Evolutionary conservation across 352 stramenopile species (phyloP), one percentile per base, ranked within the genome.

Genomic region (Pythium biforme): DNA sequence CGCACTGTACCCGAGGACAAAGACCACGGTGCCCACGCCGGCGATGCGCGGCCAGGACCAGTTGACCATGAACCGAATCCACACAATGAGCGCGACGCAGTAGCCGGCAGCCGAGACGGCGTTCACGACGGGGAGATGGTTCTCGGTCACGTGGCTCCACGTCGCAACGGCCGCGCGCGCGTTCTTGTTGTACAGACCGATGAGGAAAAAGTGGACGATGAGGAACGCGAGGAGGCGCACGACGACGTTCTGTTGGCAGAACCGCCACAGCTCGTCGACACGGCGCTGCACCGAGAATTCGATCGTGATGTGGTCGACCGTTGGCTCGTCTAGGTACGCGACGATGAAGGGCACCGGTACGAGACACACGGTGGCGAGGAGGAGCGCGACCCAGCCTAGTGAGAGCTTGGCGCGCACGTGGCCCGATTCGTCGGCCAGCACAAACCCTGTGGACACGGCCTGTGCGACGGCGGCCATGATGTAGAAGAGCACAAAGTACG

Each of bases 181-280:
- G 12, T 43, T 37, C 33, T 52, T 31, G 17, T 62, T 52, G 31
- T 60, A 33, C 4, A 68, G 41, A 10, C 22, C 27, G 31, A 68
- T 12, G 20, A 86, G 10, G 39, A 76, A 70, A 39, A 78, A 69
- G 43, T 77, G 66, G 7, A 89, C 37, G 15, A 86, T 67, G 12
- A 73, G 76, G 70, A 75, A 78, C 26, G 79, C 74, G 9, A 43
- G 37, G 11, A 43, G 37, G 4, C 37, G 37, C 14, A 43, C 37
- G 37, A 43, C 37, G 1, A 85, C 67, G 25, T 88, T 78, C 33
- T 88, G 70, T 27, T 83, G 74, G 46, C 69, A 83, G 22, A 86
- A 75, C 40, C 70, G 68, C 72, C 80, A 81, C 12, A 89, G 51
- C 26, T 88, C 74, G 9, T 56, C 48, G 12, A 81, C 39, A 1